Evolutionary conservation across 805 yeast genomes (phyloP), one percentile per base, ranked within the genome.

Genomic region (Candida xyloterini): DNA sequence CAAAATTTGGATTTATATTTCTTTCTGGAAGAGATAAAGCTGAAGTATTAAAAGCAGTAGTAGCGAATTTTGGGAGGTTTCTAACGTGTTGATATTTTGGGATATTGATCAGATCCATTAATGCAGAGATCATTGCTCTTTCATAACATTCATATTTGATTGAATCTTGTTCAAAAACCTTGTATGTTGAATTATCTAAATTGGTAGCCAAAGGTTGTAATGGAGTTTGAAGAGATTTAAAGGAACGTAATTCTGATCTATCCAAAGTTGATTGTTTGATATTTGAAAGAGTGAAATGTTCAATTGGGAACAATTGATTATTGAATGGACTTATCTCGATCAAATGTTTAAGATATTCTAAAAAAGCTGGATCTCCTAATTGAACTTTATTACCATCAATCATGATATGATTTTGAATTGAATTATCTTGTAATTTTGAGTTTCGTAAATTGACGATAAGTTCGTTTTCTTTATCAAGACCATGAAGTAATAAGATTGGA

Each of bases 71-170:
- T n/a, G 46, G 32, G 5, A 38, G 13, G 7, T 36, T 40, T 25
- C 49, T 48, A 10, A 55, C 32, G 30, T 50, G 55, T n/a, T 45
- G 44, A 33, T 56, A 57, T 24, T 50, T 34, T 10, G 40, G 28
- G 4, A 42, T 15, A 15, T 53, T 55, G 2, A 52, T 42, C 14
- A 72, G 50, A 40, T 59, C 72, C 27, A 52, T 50, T 13, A 84
- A 43, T 0, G 90, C 87, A 30, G 68, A 57, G 18, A 63, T 65
- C 5, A 84, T 75, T 1, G 95, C 95, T 20, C 63, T 51, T 43
- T 73, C 80, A 56, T 90, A 90, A 44, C 71, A 70, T 7, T 72
- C 68, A 57, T 90, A 90, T 60, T 90, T 90, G 33, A 68, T 66
- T 0, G 55, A 51, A 59, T 90, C 97, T 32, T 68, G 65, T 57